Percentiles rank a stretch among this genome's conserved stretches.
phyloP scores from a whole-genome alignment of 148 eudicot genomes.

The Rhododendron molle region DNA sequence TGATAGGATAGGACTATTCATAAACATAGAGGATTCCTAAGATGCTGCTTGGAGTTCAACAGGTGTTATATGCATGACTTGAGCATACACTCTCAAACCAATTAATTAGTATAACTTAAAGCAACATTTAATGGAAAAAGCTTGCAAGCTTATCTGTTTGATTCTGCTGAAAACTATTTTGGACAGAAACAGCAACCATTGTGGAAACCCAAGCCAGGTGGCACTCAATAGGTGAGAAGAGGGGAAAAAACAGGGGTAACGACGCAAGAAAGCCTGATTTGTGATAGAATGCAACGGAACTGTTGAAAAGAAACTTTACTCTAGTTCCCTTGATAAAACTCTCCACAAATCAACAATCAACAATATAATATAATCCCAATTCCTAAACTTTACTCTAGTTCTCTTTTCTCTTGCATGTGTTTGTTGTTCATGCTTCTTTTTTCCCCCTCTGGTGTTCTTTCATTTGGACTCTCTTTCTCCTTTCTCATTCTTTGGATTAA shows the following conservation, averaged over 20 bases:
- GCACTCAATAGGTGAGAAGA: background rate
- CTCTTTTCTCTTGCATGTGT: background rate
- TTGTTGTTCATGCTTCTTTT: background rate
- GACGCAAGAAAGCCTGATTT: background rate
- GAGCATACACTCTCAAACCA: background rate
- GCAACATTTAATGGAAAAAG: background rate
- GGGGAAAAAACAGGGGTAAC: too few species aligned
- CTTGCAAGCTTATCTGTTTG: background rate
- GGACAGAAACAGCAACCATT: background rate
- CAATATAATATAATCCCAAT: background rate
- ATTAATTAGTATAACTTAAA: background rate
- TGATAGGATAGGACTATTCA: background rate
- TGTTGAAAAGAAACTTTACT: background rate
- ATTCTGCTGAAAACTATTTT: background rate
- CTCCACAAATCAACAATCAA: background rate
- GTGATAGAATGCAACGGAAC: background rate
- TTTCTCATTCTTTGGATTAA: background rate
- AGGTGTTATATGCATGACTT: background rate
- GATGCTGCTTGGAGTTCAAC: constrained; percentile 2
- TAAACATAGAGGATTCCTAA: background rate
- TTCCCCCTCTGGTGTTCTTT: background rate
- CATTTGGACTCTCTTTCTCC: background rate
- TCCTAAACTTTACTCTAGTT: too few species aligned
- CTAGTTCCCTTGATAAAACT: background rate
- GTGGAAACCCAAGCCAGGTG: background rate